Evolutionary conservation across 257 asterid species (phyloP), one percentile per base, ranked within the genome.

Genomic region (Jasminum sambac): DNA sequence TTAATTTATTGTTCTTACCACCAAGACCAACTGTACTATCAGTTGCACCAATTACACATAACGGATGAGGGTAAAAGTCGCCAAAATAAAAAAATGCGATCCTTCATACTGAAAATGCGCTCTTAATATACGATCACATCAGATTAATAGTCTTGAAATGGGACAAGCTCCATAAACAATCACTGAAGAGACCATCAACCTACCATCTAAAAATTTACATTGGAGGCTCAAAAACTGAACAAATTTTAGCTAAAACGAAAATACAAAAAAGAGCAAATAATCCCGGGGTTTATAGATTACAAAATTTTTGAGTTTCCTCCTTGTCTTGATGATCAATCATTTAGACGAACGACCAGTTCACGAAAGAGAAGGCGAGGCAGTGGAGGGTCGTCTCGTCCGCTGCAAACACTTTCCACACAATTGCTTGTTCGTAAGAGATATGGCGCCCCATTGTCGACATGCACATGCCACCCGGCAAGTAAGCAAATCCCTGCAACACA

Each of bases 371-470:
- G 50, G 98, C 98, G 11, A 95, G 81, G 76, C 99, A 95, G 66
- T 95, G 97, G 7, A 90, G 86, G 0, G 76, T 74, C 63, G 64
- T 85, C 37, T 90, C 95, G 34, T 92, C 97, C 0, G 80, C 95
- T 0, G 91, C 86, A 26, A 88, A 80, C 13, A 95, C 99, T 84
- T 95, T 91, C 99, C 99, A 95, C 23, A 90, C 97, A 0, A 90
- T 74, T 11, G 95, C 98, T 72, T 95, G 95, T 67, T 95, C 99
- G 36, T 82, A 95, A 0, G 99, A 88, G 26, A 86, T 80, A n/a
- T 88, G 97, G 5, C 99, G 95, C 4, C 99, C 99, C 99, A 95
- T 95, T 8, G 96, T 89, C 52, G 99, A 95, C 86, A 86, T 76
- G 84, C 98, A 92, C 42, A 95, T 78, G 4, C 98, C 98, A 38